Base-by-base conservation (phyloP, 176 grass and related monocot species). In the Cocos nucifera region DNA sequence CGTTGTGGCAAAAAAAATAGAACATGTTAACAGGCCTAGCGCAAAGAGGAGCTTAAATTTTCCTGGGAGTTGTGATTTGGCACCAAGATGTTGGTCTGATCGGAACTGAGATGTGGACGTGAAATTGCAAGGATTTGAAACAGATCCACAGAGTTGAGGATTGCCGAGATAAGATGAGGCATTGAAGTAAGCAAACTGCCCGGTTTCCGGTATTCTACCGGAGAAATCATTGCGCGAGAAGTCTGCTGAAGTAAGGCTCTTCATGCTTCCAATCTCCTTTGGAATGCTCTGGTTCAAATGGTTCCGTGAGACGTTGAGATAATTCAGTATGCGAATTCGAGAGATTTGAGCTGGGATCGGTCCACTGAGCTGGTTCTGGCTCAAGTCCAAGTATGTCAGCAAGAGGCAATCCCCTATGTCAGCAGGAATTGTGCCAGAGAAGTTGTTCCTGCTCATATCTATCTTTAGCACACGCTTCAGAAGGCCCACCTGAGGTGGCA, bases 241-340 rank as follows among this genome's bases (percentile, higher is more conserved):
- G 64, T 92, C 88, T 9, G 57, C 88, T 4, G 61, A 78, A 2
- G 88, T 92, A 2, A 92, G 71, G 65, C 88, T 92, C 69, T 87
- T 92, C 20, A 87, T 64, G 48, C 71, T 75, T 57, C 88, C 83
- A 29, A 92, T 79, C 73, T 92, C 88, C 49, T 54, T 35, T 3
- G 88, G 88, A 32, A 92, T 78, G 62, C 32, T 49, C 63, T 61
- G 76, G 39, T 29, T 75, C 4, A 92, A 72, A 62, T 15, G 25
- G 78, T 92, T 92, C 83, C 83, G 83, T 53, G 88, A 92, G 57
- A 92, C 59, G 69, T 92, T 92, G 8, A 92, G 77, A 65, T 87
- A 92, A 61, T 75, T 92, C 29, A 92, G 79, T 21, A 92, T 72
- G 63, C 58, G 85, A 54, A 92, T 87, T 19, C 54, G 39, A 17